Percentiles rank a stretch among this genome's conserved stretches.
These are phyloP conservation scores for Naganishia sp. DNA, from an alignment of 1,284 basidiomycete genomes.

Conservation along the genomic window DNA sequence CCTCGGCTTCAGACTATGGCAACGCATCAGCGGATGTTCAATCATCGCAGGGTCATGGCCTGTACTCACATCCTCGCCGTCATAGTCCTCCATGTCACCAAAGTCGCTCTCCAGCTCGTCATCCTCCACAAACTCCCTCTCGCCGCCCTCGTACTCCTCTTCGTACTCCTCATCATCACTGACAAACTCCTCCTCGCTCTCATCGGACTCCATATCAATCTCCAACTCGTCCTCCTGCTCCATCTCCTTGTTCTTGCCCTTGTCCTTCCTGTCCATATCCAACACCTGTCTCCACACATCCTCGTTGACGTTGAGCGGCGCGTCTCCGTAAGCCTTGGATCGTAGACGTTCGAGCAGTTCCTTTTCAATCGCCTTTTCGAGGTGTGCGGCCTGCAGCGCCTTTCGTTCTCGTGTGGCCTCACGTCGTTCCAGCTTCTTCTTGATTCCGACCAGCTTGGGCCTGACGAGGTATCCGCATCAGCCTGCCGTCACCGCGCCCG, in stretches of 20 bases:
- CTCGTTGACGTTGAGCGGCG: constrained; percentile 97
- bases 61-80: constrained; percentile 47
- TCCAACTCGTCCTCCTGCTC: constrained; percentile 58
- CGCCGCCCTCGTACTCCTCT: constrained; percentile 53
- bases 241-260: constrained; percentile 49
- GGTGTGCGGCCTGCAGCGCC: constrained; percentile 87
- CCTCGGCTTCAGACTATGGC: constrained; percentile 43
- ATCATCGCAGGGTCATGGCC: not conserved
- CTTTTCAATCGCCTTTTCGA: constrained; percentile 93
- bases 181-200: constrained; percentile 61
- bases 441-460: constrained; percentile 89
- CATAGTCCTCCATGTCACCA: constrained; percentile 64
- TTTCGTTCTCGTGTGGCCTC: constrained; percentile 92
- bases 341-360: constrained; percentile 94
- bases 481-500: not conserved
- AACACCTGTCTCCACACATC: constrained; percentile 90
- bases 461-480: constrained; percentile 55
- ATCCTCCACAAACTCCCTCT: constrained; percentile 83
- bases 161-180: constrained; percentile 56
- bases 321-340: constrained; percentile 95
- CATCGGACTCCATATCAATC: constrained; percentile 61
- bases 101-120: constrained; percentile 59
- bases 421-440: constrained; percentile 96
- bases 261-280: constrained; percentile 66
- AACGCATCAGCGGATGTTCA: not conserved